Conservation (phyloP, 1,284 basidiomycete species). For the Puccinia coronata region DNA sequence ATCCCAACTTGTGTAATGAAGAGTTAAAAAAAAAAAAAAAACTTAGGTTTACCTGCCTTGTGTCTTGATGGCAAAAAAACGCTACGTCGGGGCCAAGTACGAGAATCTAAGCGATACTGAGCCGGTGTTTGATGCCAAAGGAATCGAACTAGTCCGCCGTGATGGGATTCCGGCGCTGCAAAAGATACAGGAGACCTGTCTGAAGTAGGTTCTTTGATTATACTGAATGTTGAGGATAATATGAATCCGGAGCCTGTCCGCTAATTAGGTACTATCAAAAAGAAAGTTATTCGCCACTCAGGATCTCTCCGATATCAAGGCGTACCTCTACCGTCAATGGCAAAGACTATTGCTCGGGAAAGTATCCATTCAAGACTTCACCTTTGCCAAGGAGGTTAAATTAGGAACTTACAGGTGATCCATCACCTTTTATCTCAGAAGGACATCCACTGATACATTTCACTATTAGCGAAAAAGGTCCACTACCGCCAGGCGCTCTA, state of each 20-base stretch:
- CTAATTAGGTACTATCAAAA: not conserved
- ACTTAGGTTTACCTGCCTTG: constrained; percentile 85
- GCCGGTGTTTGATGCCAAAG: constrained; percentile 91
- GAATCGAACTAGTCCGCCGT: constrained; percentile 91
- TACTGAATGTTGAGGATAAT: not conserved
- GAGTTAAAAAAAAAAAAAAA: not conserved
- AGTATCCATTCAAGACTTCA: constrained; percentile 83
- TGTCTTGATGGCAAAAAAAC: constrained; percentile 91
- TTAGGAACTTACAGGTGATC: constrained; percentile 82
- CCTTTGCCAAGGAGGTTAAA: constrained; percentile 89
- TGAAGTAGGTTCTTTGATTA: constrained; percentile 67
- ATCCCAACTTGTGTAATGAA: no score
- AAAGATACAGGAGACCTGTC: constrained; percentile 81
- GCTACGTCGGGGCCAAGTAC: constrained; percentile 94
- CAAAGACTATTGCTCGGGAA: constrained; percentile 76
- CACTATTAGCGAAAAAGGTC: constrained; percentile 69
- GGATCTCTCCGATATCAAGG: constrained; percentile 84
- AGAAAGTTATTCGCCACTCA: constrained; percentile 85
- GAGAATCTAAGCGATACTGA: constrained; percentile 76
- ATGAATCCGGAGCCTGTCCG: not conserved
- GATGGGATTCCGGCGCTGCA: constrained; percentile 84
- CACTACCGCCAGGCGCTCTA: constrained; percentile 84
- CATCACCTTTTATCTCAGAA: not conserved
- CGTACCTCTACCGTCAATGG: constrained; percentile 84
- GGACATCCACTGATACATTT: constrained; percentile 3